Evolutionary conservation across 371 early-diverging fungal genomes (phyloP).

Genomic region (Syncephalastrum monosporum): DNA sequence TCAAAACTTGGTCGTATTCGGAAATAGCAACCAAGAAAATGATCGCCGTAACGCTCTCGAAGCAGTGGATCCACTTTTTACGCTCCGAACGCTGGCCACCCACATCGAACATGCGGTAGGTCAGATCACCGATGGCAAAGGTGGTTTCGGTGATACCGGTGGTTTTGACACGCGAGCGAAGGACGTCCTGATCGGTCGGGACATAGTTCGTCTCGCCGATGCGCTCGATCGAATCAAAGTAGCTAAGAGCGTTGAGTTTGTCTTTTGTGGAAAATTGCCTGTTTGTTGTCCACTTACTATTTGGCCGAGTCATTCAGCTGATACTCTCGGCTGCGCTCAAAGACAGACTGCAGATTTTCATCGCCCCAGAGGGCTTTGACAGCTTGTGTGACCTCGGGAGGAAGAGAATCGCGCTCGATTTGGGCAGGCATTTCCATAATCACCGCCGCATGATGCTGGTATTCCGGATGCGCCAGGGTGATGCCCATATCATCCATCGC

Average conservation of each 20-base stretch:
- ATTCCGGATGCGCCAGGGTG: slow-evolving; percentile 55
- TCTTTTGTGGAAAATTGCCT: neutral
- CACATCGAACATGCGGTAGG: slow-evolving; percentile 93
- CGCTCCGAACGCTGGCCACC: slow-evolving; percentile 94
- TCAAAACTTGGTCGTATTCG: slow-evolving; percentile 95
- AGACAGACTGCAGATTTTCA: slow-evolving; percentile 77
- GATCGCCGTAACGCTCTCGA: slow-evolving; percentile 95
- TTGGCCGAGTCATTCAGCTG: slow-evolving; percentile 92
- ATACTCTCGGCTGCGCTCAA: slow-evolving; percentile 87
- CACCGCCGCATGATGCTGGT: slow-evolving; percentile 61
- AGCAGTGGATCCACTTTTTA: slow-evolving; percentile 96
- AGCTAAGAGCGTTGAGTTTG: slow-evolving; percentile 41
- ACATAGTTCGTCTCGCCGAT: slow-evolving; percentile 76
- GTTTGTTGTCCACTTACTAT: slow-evolving; percentile 68
- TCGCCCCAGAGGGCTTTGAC: slow-evolving; percentile 84
- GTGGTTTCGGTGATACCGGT: slow-evolving; percentile 89
- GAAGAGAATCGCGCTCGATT: slow-evolving; percentile 79
- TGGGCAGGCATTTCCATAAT: slow-evolving; percentile 80
- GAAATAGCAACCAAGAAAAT: slow-evolving; percentile 92
- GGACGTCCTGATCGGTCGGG: slow-evolving; percentile 90
- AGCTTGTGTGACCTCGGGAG: slow-evolving; percentile 76
- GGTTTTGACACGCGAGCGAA: slow-evolving; percentile 87
- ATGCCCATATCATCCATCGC: slow-evolving; percentile 89
- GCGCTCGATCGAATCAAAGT: slow-evolving; percentile 91
- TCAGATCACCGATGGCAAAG: slow-evolving; percentile 82